These are phyloP conservation scores for Erysiphe pulchra DNA, from an alignment of 2,329 filamentous ascomycete genomes.

Conservation along the genomic window DNA sequence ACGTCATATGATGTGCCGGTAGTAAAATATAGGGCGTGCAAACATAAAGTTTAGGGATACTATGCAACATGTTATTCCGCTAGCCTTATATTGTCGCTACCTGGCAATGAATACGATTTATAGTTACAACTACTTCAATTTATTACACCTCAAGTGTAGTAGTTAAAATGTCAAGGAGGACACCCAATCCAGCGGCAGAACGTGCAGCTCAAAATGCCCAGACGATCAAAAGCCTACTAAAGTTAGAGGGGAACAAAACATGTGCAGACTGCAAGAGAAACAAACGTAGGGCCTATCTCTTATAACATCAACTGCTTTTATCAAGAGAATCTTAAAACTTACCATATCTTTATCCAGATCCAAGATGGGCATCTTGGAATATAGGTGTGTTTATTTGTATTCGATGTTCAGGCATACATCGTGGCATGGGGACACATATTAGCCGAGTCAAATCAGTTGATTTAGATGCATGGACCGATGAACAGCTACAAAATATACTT, in stretches of 20 bases:
- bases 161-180: slow-evolving; percentile 46
- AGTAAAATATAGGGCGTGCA: no score
- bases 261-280: slow-evolving; percentile 98
- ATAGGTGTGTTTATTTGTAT: slow-evolving; percentile 94
- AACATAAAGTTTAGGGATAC: no score
- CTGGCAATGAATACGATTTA: no score
- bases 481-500: slow-evolving; percentile 80
- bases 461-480: slow-evolving; percentile 94
- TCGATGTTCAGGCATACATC: slow-evolving; percentile 91
- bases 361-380: slow-evolving; percentile 98
- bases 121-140: no score
- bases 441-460: slow-evolving; percentile 96
- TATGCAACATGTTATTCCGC: no score
- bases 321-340: not conserved
- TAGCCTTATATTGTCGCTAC: no score
- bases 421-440: slow-evolving; percentile 97
- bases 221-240: slow-evolving; percentile 83
- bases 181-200: slow-evolving; percentile 55
- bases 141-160: no score
- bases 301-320: not conserved
- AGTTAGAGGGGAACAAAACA: slow-evolving; percentile 83
- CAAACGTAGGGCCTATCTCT: slow-evolving; percentile 42
- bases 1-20: no score
- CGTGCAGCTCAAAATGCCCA: slow-evolving; percentile 79
- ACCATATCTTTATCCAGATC: slow-evolving; percentile 31